Conservation (phyloP, 176 grass and related monocot species). For the Aegilops sharonensis region DNA sequence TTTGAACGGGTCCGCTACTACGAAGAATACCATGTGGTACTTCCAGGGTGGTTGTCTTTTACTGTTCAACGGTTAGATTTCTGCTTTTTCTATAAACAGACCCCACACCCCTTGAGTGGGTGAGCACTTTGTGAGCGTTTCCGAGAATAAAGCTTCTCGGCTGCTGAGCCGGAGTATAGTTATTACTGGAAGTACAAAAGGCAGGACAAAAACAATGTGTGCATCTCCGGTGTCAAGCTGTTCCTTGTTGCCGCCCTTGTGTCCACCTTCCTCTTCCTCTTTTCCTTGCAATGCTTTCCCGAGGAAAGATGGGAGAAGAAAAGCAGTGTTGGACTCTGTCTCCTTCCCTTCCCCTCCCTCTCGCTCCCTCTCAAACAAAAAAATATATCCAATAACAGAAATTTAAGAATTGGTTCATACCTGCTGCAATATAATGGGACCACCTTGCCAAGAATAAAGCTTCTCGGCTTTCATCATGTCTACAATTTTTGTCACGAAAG, state of each 20-base stretch:
- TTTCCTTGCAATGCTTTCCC: background rate
- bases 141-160: no score
- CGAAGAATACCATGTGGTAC: no score
- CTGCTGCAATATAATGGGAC: slow-evolving; percentile 93
- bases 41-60: no score
- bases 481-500: slow-evolving; percentile 87
- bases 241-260: background rate
- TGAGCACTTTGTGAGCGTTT: no score
- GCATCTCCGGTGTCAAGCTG: background rate
- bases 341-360: background rate
- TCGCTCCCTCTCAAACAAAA: background rate
- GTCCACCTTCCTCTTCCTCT: background rate
- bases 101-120: no score
- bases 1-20: no score
- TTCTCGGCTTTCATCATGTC: slow-evolving; percentile 77
- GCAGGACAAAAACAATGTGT: background rate
- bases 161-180: background rate
- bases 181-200: background rate
- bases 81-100: no score
- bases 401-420: slow-evolving; percentile 36
- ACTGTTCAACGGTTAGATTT: no score
- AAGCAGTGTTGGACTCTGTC: background rate
- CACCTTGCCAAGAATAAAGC: slow-evolving; percentile 98
- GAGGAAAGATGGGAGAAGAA: background rate
- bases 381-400: background rate